Evolutionary conservation across 805 yeast species (phyloP).

Genomic region (Maudiozyma turicensis): DNA sequence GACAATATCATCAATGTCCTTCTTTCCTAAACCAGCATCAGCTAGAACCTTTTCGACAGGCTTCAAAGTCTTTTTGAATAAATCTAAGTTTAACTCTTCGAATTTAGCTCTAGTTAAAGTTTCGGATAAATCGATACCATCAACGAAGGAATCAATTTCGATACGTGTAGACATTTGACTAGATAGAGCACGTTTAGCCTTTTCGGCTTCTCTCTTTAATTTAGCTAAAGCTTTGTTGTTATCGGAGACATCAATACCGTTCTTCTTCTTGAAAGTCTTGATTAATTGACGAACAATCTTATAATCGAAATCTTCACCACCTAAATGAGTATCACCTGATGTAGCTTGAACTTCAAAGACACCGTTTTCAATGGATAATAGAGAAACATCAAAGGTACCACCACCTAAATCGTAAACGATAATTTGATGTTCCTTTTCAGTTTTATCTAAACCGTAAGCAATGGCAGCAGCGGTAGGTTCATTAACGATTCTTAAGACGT

Average conservation of each 20-base stretch:
- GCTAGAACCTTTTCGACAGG: constrained; percentile 94
- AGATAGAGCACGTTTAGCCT: constrained; percentile 94
- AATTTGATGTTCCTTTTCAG: constrained; percentile 77
- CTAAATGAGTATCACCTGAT: constrained; percentile 94
- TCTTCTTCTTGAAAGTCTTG: constrained; percentile 86
- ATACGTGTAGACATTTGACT: constrained; percentile 92
- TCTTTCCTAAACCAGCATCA: constrained; percentile 82
- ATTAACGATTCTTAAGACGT: constrained; percentile 79
- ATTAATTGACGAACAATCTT: constrained; percentile 80
- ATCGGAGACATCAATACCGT: constrained; percentile 69
- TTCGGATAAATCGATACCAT: constrained; percentile 93
- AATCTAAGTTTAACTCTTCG: constrained; percentile 88
- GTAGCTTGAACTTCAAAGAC: constrained; percentile 89
- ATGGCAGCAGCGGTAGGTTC: constrained; percentile 98
- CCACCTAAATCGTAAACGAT: constrained; percentile 94
- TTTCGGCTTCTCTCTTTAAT: constrained; percentile 94
- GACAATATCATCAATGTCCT: constrained; percentile 88
- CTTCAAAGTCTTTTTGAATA: constrained; percentile 88
- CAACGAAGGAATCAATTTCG: constrained; percentile 90
- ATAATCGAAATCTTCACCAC: constrained; percentile 95
- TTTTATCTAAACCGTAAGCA: constrained; percentile 87
- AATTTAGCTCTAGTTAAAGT: constrained; percentile 95
- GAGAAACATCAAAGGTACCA: constrained; percentile 92
- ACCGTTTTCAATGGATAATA: constrained; percentile 81
- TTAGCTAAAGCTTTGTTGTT: constrained; percentile 85